Evolutionary conservation across 768 basidiomycete species (phyloP), one percentile per base, ranked within the genome.

Genomic region (Termitomyces sp.): DNA sequence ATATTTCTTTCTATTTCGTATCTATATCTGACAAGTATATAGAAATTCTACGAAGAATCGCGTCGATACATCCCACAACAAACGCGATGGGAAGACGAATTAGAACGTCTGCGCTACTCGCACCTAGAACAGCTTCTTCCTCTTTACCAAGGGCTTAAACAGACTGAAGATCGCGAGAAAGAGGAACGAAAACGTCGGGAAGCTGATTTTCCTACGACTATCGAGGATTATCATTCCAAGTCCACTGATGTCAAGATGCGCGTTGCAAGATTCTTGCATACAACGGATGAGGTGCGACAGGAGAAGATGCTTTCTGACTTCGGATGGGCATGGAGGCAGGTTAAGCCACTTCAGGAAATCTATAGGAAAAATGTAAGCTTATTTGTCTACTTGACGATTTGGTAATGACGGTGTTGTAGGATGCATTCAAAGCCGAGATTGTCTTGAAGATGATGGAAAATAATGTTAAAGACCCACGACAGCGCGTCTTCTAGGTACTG

Each of bases 281-380:
- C 0, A 67, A 74, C 47, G 50, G 46, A 53, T 18, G 35, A 49
- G 9, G 38, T 47, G 6, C 71, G 68, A 35, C 72, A 76, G 59
- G 84, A 86, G 54, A 76, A 60, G 63, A 78, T 81, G 74, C 63
- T 78, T 65, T 62, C 60, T 30, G 74, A 82, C 53, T 85, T 72
- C 64, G 69, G 71, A 0, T 87, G 85, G 85, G 74, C 76, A 0
- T 82, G 71, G 70, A 72, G 76, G 41, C 77, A 79, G 54, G 78
- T 79, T 20, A 62, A 71, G 14, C 75, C 80, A 2, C 70, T 86
- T 44, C 60, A 70, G 38, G 66, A 73, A 0, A 67, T 68, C 4
- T 83, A 75, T 62, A 64, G 71, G 36, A 63, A 65, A 32, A 74
- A 79, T 59, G 81, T 84, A 61, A 60, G 79, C 68, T 4, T 28